Evolutionary conservation across 148 eudicot species (phyloP).

Genomic region (Limonium bicolor): DNA sequence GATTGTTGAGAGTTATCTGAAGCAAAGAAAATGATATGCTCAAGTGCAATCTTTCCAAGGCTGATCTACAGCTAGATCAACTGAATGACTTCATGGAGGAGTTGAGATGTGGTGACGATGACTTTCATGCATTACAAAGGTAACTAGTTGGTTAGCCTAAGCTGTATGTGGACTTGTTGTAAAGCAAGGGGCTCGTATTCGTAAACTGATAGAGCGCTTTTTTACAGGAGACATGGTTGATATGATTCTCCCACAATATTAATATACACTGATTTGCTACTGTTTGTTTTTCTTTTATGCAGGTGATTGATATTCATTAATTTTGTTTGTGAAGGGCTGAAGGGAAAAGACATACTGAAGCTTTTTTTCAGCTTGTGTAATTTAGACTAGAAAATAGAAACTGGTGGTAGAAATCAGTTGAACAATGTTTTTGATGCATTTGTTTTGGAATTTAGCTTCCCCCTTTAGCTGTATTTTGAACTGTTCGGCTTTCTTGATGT

Average conservation of each 20-base stretch:
- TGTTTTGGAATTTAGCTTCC: no score
- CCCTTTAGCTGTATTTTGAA: no score
- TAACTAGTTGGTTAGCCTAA: conserved; percentile 11
- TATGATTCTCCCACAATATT: conserved; percentile 65
- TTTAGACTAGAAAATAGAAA: no score
- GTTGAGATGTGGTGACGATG: conserved; percentile 31
- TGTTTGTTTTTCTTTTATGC: no score
- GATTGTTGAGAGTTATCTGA: conserved; percentile 61
- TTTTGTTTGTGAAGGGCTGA: no score
- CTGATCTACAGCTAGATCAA: conserved; percentile 44
- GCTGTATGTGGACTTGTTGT: not conserved
- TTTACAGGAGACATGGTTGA: conserved; percentile 43
- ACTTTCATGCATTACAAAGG: conserved; percentile 55
- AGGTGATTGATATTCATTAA: no score
- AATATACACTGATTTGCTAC: no score
- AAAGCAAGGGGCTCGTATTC: not conserved
- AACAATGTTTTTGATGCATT: no score
- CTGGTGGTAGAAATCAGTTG: no score
- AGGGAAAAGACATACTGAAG: no score
- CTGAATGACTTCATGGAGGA: conserved; percentile 49
- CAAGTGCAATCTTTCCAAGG: conserved; percentile 16
- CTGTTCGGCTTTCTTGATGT: no score
- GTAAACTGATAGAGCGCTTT: not conserved
- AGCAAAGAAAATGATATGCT: conserved; percentile 37
- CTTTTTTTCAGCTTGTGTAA: no score